Evolutionary conservation across 2,329 filamentous ascomycete species (phyloP).

Genomic region (Botryotinia globosa): DNA sequence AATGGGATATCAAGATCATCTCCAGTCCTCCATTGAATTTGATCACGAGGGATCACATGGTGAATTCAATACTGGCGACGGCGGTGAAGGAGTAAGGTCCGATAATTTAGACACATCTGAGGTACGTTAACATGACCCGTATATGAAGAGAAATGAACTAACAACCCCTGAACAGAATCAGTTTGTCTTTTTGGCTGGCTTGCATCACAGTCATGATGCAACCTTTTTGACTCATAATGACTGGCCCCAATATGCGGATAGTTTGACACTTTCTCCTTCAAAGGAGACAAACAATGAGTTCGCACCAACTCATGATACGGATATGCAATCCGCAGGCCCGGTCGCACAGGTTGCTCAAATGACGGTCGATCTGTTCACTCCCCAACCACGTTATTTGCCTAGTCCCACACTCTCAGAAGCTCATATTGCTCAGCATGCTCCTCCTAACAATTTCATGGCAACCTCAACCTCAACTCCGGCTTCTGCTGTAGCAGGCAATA

Average conservation of each 20-base stretch:
- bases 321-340: not conserved
- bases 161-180: not conserved
- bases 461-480: not conserved
- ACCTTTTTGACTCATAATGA: not conserved
- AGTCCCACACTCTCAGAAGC: constrained; percentile 7
- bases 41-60: constrained; percentile 1
- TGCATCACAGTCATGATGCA: not conserved
- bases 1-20: not conserved
- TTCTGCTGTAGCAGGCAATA: not conserved
- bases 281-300: not conserved
- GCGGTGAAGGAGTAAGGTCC: constrained; percentile 11
- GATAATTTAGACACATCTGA: not conserved
- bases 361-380: not conserved
- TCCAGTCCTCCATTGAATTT: not conserved
- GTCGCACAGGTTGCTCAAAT: not conserved
- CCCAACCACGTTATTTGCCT: not conserved
- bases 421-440: constrained; percentile 5
- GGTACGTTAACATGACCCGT: constrained; percentile 6
- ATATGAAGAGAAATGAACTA: constrained; percentile 6
- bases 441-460: not conserved
- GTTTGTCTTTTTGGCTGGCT: not conserved
- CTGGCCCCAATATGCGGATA: not conserved
- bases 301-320: not conserved
- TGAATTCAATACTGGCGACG: not conserved
- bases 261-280: not conserved